phyloP scores from a whole-genome alignment of 805 yeast genomes.

The Kodamaea neixiangensis region DNA sequence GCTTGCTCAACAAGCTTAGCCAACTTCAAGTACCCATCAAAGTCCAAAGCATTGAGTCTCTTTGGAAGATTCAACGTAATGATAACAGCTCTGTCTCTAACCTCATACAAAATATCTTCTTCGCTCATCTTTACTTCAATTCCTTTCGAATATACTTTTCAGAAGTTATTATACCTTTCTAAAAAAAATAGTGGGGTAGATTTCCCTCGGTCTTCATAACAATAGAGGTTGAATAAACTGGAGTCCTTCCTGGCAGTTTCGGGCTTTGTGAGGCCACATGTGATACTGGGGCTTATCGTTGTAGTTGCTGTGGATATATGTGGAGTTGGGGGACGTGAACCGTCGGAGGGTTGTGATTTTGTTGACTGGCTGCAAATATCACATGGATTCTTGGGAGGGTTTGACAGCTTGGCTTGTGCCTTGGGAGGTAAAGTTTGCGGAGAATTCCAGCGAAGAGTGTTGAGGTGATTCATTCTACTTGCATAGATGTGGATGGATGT shows the following conservation, averaged over 20 bases:
- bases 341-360: no score
- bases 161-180: neutral
- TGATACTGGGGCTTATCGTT: constrained; percentile 1
- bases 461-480: no score
- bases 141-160: neutral
- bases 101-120: constrained; percentile 40
- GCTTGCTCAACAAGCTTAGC: constrained; percentile 64
- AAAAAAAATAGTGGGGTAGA: constrained; percentile 9
- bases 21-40: constrained; percentile 60
- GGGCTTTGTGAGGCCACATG: neutral
- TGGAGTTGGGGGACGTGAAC: no score
- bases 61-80: constrained; percentile 67
- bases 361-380: no score
- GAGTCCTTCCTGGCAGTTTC: neutral
- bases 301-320: no score
- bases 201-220: constrained; percentile 11
- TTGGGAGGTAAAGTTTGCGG: no score
- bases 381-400: no score
- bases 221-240: neutral
- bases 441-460: no score
- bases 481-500: no score
- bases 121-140: constrained; percentile 16
- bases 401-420: no score
- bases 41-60: constrained; percentile 65
- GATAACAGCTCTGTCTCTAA: constrained; percentile 51